A percentile compares a stretch with the other conserved stretches of the same genome.
Conservation (phyloP, 208 protist genomes). For the Tritrichomonas foetus region DNA sequence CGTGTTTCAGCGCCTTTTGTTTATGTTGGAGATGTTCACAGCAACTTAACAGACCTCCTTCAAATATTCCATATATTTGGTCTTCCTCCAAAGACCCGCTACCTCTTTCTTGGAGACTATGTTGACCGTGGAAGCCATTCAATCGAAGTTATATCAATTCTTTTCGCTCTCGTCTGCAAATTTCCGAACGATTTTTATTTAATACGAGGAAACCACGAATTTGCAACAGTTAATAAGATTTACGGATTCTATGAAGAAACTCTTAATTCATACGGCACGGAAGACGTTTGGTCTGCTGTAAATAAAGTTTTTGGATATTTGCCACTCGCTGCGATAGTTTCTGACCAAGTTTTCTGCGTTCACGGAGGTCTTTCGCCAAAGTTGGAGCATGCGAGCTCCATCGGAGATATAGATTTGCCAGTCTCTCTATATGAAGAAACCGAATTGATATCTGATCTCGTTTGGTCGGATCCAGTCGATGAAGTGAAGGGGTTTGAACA, state of each 20-base stretch:
- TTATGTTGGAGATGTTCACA: no score
- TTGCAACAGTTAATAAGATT: conserved; percentile 84
- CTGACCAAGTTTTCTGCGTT: conserved; percentile 98
- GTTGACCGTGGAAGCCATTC: not conserved
- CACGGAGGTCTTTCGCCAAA: conserved; percentile 60
- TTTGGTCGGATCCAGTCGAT: not conserved
- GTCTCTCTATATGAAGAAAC: not conserved
- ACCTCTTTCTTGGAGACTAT: conserved; percentile 36
- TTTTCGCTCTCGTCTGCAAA: not conserved
- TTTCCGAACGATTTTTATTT: conserved; percentile 81
- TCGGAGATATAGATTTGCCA: not conserved
- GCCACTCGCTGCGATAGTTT: conserved; percentile 93
- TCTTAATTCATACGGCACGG: conserved; percentile 85
- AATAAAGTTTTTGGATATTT: conserved; percentile 97
- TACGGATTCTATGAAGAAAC: conserved; percentile 83
- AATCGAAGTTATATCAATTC: not conserved
- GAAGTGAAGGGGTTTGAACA: not conserved
- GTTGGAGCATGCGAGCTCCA: not conserved
- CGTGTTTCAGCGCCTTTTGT: no score
- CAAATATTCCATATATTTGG: no score
- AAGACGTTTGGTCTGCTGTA: conserved; percentile 96
- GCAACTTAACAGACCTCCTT: no score
- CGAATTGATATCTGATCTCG: not conserved
- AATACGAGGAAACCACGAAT: conserved; percentile 96
- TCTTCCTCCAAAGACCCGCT: not conserved